Conservation (phyloP, 257 asterid species). For the Primulina tabacum region DNA sequence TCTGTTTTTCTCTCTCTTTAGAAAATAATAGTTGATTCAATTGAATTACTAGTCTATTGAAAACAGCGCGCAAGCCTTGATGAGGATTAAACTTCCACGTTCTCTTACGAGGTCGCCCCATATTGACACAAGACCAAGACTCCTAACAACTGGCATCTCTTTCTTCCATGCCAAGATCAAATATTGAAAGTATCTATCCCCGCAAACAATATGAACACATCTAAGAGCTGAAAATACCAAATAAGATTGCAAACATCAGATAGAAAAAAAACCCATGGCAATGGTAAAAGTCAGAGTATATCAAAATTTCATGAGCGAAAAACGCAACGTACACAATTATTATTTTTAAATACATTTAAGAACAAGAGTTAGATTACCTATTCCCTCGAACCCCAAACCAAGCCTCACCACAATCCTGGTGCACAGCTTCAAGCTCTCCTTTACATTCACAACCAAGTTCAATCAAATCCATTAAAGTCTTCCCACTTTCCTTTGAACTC, state of each 20-base stretch:
- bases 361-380: constrained; percentile 37
- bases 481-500: constrained; percentile 50
- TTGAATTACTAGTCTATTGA: not conserved
- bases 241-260: not conserved
- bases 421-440: constrained; percentile 85
- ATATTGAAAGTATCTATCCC: not conserved
- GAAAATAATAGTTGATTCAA: not conserved
- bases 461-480: constrained; percentile 41
- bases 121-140: not conserved
- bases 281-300: not conserved
- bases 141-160: not conserved
- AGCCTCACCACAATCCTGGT: constrained; percentile 65
- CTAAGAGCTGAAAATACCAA: not conserved
- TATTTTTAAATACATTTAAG: no score
- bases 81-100: not conserved
- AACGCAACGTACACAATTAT: no score
- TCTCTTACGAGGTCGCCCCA: not conserved
- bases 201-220: not conserved
- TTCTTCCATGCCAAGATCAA: not conserved
- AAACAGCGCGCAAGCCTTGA: not conserved
- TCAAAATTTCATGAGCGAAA: no score
- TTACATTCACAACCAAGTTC: constrained; percentile 91
- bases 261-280: not conserved
- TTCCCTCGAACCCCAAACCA: constrained; percentile 75
- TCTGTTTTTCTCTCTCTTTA: no score